A percentile compares a stretch with the other conserved stretches of the same genome.
Conservation (phyloP, 2,329 filamentous ascomycete genomes). For the Claviceps capensis region DNA sequence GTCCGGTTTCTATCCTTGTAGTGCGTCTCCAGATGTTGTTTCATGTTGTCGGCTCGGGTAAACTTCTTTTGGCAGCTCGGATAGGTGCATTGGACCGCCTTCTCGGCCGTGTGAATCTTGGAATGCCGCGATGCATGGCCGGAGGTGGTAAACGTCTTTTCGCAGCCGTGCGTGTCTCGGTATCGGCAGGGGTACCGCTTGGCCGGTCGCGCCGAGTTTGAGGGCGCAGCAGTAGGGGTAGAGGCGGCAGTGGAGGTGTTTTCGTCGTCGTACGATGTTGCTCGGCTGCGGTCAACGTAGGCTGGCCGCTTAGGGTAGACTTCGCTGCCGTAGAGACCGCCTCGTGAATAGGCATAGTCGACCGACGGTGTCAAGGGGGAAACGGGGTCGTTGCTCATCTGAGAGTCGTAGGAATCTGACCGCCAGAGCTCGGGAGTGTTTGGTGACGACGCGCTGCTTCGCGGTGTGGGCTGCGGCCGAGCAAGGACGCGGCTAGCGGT, state of each 20-base stretch:
- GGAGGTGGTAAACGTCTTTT: slow-evolving; percentile 72
- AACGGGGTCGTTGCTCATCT: slow-evolving; percentile 37
- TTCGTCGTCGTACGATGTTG: slow-evolving; percentile 39
- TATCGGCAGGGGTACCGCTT: slow-evolving; percentile 67
- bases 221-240: slow-evolving; percentile 14
- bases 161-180: slow-evolving; percentile 56
- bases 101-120: slow-evolving; percentile 73
- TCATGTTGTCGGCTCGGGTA: slow-evolving; percentile 76
- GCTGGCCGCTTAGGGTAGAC: slow-evolving; percentile 25
- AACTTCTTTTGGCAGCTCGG: slow-evolving; percentile 66
- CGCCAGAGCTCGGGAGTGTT: slow-evolving; percentile 44
- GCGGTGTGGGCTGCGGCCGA: slow-evolving; percentile 21
- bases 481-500: slow-evolving; percentile 18
- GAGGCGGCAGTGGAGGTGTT: slow-evolving; percentile 19
- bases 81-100: slow-evolving; percentile 56
- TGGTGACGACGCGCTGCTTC: slow-evolving; percentile 31
- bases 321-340: slow-evolving; percentile 25
- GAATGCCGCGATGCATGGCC: slow-evolving; percentile 76
- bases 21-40: slow-evolving; percentile 69
- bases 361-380: slow-evolving; percentile 43
- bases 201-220: slow-evolving; percentile 31
- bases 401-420: slow-evolving; percentile 48
- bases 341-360: slow-evolving; percentile 26
- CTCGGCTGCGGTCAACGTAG: slow-evolving; percentile 29
- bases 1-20: slow-evolving; percentile 46